These are phyloP conservation scores for Pseudognaphalium luteoalbum DNA, from an alignment of 129 eudicot genomes.

Conservation along the genomic window DNA sequence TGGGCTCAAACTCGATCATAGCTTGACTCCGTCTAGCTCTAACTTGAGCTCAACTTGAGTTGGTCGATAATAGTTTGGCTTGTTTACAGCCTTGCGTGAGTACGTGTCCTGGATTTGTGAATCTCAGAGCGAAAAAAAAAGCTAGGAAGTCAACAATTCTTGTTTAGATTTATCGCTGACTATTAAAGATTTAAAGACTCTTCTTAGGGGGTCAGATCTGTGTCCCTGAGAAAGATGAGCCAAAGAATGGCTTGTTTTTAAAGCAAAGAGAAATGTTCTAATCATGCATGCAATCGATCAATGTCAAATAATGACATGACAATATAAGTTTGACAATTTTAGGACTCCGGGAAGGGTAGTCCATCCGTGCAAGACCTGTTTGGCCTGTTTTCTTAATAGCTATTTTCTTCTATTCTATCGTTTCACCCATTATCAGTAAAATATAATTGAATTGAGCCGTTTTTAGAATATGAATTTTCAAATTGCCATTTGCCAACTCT, in stretches of 20 bases:
- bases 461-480: neutral
- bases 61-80: neutral
- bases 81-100: neutral
- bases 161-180: no score
- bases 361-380: neutral
- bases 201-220: neutral
- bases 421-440: neutral
- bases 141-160: no score
- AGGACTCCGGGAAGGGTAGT: neutral
- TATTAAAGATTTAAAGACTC: no score
- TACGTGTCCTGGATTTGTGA: neutral
- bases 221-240: neutral
- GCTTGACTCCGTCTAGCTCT: no score
- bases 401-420: neutral
- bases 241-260: neutral
- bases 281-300: neutral
- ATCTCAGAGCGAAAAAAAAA: no score
- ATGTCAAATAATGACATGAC: no score
- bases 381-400: neutral
- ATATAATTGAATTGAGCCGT: conserved; percentile 10
- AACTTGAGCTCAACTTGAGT: neutral
- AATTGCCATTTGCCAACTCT: neutral
- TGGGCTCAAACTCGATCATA: neutral
- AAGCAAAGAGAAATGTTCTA: neutral
- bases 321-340: no score